phyloP scores from a whole-genome alignment of 257 asterid genomes.

The Haberlea rhodopensis region DNA sequence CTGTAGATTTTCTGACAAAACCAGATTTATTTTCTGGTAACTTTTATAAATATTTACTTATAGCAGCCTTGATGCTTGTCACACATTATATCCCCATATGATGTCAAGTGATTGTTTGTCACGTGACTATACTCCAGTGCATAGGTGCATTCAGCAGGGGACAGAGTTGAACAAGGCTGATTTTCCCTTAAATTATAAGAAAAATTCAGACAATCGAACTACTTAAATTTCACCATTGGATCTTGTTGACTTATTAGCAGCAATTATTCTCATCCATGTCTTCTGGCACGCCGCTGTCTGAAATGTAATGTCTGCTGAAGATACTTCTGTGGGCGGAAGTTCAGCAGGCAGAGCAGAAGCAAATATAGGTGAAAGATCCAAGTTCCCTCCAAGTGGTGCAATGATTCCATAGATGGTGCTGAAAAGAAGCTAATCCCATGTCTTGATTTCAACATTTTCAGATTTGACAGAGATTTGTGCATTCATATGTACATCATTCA shows the following conservation, averaged over 20 bases:
- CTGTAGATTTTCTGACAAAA: not conserved
- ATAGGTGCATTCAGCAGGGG: no score
- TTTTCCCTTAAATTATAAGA: no score
- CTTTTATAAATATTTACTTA: no score
- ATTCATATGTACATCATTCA: no score
- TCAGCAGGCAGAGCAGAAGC: slow-evolving; percentile 97
- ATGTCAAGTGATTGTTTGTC: no score
- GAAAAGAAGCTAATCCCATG: slow-evolving; percentile 35
- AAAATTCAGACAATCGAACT: no score
- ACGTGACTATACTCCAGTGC: no score
- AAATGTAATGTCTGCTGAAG: slow-evolving; percentile 29
- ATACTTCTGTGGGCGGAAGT: slow-evolving; percentile 55
- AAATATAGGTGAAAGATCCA: slow-evolving; percentile 79
- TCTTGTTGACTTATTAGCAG: slow-evolving; percentile 39
- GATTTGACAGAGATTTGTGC: no score
- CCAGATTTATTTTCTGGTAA: no score
- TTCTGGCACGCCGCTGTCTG: slow-evolving; percentile 33
- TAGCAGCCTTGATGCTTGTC: no score
- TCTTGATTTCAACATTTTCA: slow-evolving; percentile 16
- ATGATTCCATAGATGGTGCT: slow-evolving; percentile 90
- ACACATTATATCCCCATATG: no score
- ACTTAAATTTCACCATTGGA: slow-evolving; percentile 25
- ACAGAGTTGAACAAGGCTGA: no score
- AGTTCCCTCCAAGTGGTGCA: slow-evolving; percentile 93
- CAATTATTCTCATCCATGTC: slow-evolving; percentile 67